phyloP scores from a whole-genome alignment of 2,329 filamentous ascomycete species.

The Aspergillus sp. region DNA sequence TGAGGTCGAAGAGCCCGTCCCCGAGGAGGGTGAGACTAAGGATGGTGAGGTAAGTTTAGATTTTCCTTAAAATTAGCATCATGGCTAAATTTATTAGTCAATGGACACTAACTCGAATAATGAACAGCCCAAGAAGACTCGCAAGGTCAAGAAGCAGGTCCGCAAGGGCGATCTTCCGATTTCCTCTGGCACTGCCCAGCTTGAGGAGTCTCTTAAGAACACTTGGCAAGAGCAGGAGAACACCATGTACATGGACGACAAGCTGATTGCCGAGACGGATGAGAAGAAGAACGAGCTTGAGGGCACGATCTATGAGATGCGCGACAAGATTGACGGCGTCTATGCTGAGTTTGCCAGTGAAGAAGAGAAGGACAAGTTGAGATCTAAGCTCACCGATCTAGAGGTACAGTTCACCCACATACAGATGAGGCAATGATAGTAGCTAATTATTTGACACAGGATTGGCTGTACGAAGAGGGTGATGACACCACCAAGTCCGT shows the following conservation, averaged over 20 bases:
- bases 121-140: slow-evolving; percentile 74
- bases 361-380: slow-evolving; percentile 86
- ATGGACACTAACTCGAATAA: slow-evolving; percentile 78
- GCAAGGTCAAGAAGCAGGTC: slow-evolving; percentile 99
- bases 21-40: slow-evolving; percentile 61
- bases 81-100: slow-evolving; percentile 54
- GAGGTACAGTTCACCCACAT: slow-evolving; percentile 66
- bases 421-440: background rate
- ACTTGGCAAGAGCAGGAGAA: slow-evolving; percentile 77
- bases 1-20: slow-evolving; percentile 91
- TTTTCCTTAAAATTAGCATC: background rate
- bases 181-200: slow-evolving; percentile 74
- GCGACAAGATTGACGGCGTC: slow-evolving; percentile 90
- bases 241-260: slow-evolving; percentile 95
- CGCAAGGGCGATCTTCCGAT: slow-evolving; percentile 95
- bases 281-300: slow-evolving; percentile 99
- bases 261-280: slow-evolving; percentile 95
- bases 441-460: slow-evolving; percentile 54
- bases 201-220: slow-evolving; percentile 69
- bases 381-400: slow-evolving; percentile 74
- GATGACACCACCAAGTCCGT: slow-evolving; percentile 92
- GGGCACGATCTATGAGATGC: slow-evolving; percentile 93
- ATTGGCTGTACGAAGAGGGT: slow-evolving; percentile 97
- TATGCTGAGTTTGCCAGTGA: slow-evolving; percentile 87
- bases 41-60: slow-evolving; percentile 48